These are phyloP conservation scores for Penicillium frequentans DNA, from an alignment of 2,329 filamentous ascomycete genomes.

Conservation along the genomic window DNA sequence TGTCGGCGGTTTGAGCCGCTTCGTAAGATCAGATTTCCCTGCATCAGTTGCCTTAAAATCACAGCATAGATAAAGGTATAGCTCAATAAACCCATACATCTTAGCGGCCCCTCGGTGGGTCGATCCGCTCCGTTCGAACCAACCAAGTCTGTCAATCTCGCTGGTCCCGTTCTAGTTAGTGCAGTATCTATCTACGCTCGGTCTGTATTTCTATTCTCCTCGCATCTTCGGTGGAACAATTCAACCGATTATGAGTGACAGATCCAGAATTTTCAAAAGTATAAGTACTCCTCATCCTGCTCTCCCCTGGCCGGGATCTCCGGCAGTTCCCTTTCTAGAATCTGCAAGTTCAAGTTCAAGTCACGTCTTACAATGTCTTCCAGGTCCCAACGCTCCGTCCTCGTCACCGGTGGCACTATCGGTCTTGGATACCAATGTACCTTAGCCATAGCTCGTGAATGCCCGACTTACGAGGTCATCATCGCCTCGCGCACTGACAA, in stretches of 20 bases:
- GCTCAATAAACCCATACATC: too few species aligned
- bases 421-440: slow-evolving; percentile 48
- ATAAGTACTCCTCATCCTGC: neutral
- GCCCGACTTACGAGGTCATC: slow-evolving; percentile 45
- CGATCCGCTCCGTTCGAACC: neutral
- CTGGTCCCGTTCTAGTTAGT: neutral
- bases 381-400: slow-evolving; percentile 3
- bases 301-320: neutral
- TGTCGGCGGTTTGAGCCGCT: too few species aligned
- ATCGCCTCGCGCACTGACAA: slow-evolving; percentile 48
- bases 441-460: slow-evolving; percentile 40
- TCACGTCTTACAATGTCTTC: neutral
- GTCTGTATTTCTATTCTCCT: neutral
- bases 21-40: too few species aligned
- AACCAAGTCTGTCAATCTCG: neutral
- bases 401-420: slow-evolving; percentile 49
- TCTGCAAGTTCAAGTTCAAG: neutral
- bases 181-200: neutral
- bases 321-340: neutral
- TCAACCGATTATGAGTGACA: neutral
- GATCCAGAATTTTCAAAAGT: neutral
- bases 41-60: too few species aligned
- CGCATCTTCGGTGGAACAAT: neutral
- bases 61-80: too few species aligned
- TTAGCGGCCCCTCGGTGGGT: too few species aligned